Evolutionary conservation across 345 rosid species (phyloP), one percentile per base, ranked within the genome.

Genomic region (Excoecaria cochinchinensis): DNA sequence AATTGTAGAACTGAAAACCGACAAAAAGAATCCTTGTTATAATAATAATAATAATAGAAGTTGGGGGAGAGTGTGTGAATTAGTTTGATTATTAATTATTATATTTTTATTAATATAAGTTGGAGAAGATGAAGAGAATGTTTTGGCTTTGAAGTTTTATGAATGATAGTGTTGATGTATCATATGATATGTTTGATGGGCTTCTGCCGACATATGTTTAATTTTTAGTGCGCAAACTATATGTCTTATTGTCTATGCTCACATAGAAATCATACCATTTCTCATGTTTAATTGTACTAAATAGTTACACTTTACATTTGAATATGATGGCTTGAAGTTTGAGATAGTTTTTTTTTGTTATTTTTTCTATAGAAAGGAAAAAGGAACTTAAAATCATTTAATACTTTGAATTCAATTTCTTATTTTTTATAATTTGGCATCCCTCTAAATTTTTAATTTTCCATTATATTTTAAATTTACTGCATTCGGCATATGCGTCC

Each of bases 11-110:
- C 52, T 76, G 36, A 81, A 73, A 74, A 76, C 81, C 86, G 86
- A 85, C 85, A 84, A 46, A 81, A 76, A 74, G 86, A 83, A 83
- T 79, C 87, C 10, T 57, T 59, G 74, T 39, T 80, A n/a, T 81
- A 47, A 69, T 24, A 38, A 36, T 8, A 19, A 40, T 1, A 5
- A 40, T 19, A 14, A 14, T 8, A 12, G 63, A 59, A 40, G 25
- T 19, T 69, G 65, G 19, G 50, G 61, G 13, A 19, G 13, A 39
- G 64, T 24, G 53, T 1, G 53, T 25, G 55, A n/a, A 46, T 56
- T 38, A 72, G 47, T 57, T 11, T 4, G 13, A 9, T 31, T 31
- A 31, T 31, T 31, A 31, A 31, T 31, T 31, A 31, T 31, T 31
- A 65, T 31, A 65, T 1, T 66, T 13, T 44, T 7, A 52, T 66